phyloP scores from a whole-genome alignment of 1,284 basidiomycete species.

The Lentinus polychrous region DNA sequence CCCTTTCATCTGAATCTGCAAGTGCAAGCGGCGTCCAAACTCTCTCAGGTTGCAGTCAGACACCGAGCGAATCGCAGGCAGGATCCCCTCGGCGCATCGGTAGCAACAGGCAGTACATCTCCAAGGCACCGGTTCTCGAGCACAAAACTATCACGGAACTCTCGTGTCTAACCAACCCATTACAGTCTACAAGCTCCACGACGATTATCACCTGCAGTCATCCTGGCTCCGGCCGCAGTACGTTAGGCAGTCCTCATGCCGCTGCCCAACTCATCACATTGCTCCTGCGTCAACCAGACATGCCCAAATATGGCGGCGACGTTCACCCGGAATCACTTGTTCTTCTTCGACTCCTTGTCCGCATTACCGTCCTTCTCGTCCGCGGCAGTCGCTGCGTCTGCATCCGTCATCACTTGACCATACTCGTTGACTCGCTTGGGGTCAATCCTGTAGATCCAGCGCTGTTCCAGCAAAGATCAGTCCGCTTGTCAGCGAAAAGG shows the following conservation, averaged over 20 bases:
- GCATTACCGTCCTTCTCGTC: slow-evolving; percentile 9
- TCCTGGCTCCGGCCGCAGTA: slow-evolving; percentile 15
- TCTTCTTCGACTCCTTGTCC: slow-evolving; percentile 18
- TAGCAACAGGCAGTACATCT: neutral
- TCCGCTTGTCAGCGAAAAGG: slow-evolving; percentile 5
- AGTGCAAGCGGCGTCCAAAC: neutral
- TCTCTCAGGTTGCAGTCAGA: neutral
- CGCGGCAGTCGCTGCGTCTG: slow-evolving; percentile 34
- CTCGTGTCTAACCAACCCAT: neutral
- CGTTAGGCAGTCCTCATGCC: slow-evolving; percentile 1
- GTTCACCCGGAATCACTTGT: slow-evolving; percentile 29
- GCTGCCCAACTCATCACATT: neutral
- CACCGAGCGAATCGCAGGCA: neutral
- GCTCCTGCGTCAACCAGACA: neutral
- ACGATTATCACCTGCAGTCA: neutral
- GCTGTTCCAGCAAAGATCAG: slow-evolving; percentile 34
- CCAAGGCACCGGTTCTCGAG: slow-evolving; percentile 1
- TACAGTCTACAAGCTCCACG: neutral
- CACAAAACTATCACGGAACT: neutral
- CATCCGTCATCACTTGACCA: slow-evolving; percentile 73
- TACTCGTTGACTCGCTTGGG: slow-evolving; percentile 93
- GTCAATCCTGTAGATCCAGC: slow-evolving; percentile 95
- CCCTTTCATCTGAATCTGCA: too few relatives aligned
- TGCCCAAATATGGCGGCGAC: neutral
- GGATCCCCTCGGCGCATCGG: neutral